Percentiles rank a stretch among this genome's conserved stretches.
phyloP scores from a whole-genome alignment of 1,139 yeast species.

The Pneumocystis sp. region DNA sequence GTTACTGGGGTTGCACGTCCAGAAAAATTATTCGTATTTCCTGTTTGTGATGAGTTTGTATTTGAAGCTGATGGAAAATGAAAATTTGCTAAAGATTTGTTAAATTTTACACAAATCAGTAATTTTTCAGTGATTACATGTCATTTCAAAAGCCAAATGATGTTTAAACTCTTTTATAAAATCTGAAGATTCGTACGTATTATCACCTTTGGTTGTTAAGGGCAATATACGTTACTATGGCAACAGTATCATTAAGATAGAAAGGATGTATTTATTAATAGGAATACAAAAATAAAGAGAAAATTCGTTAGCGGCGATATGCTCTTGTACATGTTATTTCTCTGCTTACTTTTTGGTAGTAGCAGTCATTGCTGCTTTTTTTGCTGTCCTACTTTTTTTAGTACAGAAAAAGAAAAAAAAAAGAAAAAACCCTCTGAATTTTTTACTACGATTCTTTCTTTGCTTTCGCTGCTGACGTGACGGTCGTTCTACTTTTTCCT shows the following conservation, averaged over 20 bases:
- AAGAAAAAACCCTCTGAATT: conserved; percentile 2
- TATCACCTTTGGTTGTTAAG: too few species aligned
- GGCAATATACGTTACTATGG: neutral
- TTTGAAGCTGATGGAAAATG: neutral
- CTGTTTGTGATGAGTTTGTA: neutral
- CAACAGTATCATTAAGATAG: neutral
- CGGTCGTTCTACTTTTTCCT: conserved; percentile 88
- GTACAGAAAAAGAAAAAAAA: neutral
- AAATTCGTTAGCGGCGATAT: neutral
- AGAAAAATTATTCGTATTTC: neutral
- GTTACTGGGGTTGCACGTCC: neutral
- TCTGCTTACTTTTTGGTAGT: neutral
- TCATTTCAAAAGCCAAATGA: neutral
- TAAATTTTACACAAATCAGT: neutral
- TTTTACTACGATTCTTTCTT: conserved; percentile 77
- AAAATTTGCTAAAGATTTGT: neutral
- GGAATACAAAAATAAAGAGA: neutral
- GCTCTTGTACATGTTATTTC: neutral
- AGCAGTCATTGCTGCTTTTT: neutral
- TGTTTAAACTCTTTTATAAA: neutral
- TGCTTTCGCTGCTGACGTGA: conserved; percentile 99
- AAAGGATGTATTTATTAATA: neutral
- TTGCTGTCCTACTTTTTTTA: neutral
- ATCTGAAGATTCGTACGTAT: neutral
- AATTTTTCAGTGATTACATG: neutral